Conservation (phyloP, 108 stramenopile species). For the Skeletonema tropicum region DNA sequence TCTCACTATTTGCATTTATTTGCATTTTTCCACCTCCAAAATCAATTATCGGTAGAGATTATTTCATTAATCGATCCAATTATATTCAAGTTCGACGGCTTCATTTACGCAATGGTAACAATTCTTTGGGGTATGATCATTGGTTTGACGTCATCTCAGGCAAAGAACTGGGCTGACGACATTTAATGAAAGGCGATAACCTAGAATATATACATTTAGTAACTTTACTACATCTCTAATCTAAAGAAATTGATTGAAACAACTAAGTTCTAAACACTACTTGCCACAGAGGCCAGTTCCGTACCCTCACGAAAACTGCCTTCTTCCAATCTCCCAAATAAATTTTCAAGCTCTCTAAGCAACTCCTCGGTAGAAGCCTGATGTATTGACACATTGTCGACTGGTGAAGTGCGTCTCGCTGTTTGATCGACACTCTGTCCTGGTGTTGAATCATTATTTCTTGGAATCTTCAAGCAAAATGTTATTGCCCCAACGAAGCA, state of each 20-base stretch:
- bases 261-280: background rate
- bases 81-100: slow-evolving; percentile 79
- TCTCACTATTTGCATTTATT: background rate
- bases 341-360: slow-evolving; percentile 28
- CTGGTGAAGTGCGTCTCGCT: background rate
- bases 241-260: background rate
- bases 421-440: background rate
- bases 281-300: background rate
- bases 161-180: slow-evolving; percentile 84
- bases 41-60: slow-evolving; percentile 50
- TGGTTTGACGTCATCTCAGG: slow-evolving; percentile 67
- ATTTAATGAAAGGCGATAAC: slow-evolving; percentile 19
- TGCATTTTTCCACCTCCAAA: background rate
- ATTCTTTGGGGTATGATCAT: slow-evolving; percentile 68
- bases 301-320: slow-evolving; percentile 3
- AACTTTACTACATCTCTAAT: slow-evolving; percentile 6
- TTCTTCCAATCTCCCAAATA: slow-evolving; percentile 38
- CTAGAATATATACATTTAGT: background rate
- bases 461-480: slow-evolving; percentile 11
- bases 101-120: slow-evolving; percentile 69
- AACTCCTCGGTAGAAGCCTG: slow-evolving; percentile 8
- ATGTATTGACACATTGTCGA: background rate
- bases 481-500: slow-evolving; percentile 25
- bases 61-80: slow-evolving; percentile 75
- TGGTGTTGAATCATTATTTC: background rate